Evolutionary conservation across 1,284 basidiomycete genomes (phyloP).

Genomic region (Ustilago esculenta): DNA sequence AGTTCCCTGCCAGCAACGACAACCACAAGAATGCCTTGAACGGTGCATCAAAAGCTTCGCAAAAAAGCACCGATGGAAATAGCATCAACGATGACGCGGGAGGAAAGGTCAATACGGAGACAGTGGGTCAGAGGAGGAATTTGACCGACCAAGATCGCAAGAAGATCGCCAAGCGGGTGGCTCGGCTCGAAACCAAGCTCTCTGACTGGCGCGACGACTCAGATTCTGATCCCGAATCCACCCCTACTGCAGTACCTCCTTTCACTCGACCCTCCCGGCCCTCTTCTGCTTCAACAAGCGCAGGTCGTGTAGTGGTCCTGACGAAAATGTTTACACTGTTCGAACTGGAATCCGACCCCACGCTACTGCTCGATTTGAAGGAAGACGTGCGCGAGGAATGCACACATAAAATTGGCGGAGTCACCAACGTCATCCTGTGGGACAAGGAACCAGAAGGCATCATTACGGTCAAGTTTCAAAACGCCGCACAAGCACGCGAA

Average conservation of each 20-base stretch:
- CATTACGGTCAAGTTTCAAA: conserved; percentile 95
- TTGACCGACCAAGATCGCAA: conserved; percentile 45
- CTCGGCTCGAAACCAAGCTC: conserved; percentile 56
- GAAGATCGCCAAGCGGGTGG: conserved; percentile 51
- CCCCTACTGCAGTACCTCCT: neutral
- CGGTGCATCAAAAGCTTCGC: too few relatives aligned
- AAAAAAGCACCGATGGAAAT: neutral
- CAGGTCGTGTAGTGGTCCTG: conserved; percentile 38
- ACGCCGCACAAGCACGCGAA: conserved; percentile 84
- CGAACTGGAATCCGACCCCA: conserved; percentile 86
- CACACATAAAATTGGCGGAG: conserved; percentile 81
- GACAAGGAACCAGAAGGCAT: conserved; percentile 94
- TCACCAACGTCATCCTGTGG: conserved; percentile 95
- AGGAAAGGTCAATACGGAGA: conserved; percentile 3
- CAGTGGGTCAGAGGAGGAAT: conserved; percentile 4
- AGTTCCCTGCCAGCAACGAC: conserved; percentile 75
- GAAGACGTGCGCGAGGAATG: conserved; percentile 97
- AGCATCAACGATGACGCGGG: neutral
- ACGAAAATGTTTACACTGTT: conserved; percentile 88
- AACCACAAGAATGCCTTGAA: too few relatives aligned
- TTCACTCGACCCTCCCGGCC: neutral
- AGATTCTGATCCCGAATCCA: conserved; percentile 2
- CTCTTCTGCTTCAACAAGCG: neutral
- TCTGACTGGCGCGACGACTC: conserved; percentile 62
- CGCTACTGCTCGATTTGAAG: conserved; percentile 88